A percentile compares a stretch with the other conserved stretches of the same genome.
phyloP scores from a whole-genome alignment of 108 stramenopile genomes.

The Licmophora abbreviata region DNA sequence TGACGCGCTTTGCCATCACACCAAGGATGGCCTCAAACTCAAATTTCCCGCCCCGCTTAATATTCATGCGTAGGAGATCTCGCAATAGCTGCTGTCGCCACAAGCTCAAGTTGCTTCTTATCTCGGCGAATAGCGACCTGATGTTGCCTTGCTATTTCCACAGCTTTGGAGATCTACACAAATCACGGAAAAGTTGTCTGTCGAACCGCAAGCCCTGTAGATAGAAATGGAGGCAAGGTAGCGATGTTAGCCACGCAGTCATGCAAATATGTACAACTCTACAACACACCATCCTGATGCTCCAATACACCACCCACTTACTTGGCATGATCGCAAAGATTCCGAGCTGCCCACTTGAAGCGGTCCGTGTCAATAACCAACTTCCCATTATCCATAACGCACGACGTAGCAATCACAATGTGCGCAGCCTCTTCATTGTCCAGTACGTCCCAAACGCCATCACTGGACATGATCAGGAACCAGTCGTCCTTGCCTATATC shows the following conservation, averaged over 20 bases:
- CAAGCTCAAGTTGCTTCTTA: too few relatives aligned
- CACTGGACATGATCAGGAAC: slow-evolving; percentile 79
- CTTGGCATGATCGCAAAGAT: slow-evolving; percentile 66
- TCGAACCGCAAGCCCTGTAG: slow-evolving; percentile 59
- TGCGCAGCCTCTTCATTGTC: slow-evolving; percentile 80
- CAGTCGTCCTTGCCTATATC: slow-evolving; percentile 80
- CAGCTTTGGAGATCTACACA: slow-evolving; percentile 70
- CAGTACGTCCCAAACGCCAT: slow-evolving; percentile 89
- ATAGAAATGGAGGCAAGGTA: neutral
- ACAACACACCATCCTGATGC: slow-evolving; percentile 1
- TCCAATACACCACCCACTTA: slow-evolving; percentile 1
- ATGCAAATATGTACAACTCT: neutral
- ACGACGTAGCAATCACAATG: slow-evolving; percentile 76
- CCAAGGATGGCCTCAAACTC: too few relatives aligned
- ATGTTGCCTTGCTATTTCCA: slow-evolving; percentile 34
- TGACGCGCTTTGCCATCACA: too few relatives aligned
- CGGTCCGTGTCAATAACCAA: slow-evolving; percentile 67
- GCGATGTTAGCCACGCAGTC: neutral
- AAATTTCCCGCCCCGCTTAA: too few relatives aligned
- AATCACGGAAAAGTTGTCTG: slow-evolving; percentile 70
- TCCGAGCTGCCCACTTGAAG: slow-evolving; percentile 77
- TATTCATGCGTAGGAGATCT: too few relatives aligned
- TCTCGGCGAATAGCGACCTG: slow-evolving; percentile 36
- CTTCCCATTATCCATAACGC: slow-evolving; percentile 66
- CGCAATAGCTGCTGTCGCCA: too few relatives aligned